Percentiles rank a stretch among this genome's conserved stretches.
Conservation (phyloP, 306 rosid genomes). For the Lotus japonicus region DNA sequence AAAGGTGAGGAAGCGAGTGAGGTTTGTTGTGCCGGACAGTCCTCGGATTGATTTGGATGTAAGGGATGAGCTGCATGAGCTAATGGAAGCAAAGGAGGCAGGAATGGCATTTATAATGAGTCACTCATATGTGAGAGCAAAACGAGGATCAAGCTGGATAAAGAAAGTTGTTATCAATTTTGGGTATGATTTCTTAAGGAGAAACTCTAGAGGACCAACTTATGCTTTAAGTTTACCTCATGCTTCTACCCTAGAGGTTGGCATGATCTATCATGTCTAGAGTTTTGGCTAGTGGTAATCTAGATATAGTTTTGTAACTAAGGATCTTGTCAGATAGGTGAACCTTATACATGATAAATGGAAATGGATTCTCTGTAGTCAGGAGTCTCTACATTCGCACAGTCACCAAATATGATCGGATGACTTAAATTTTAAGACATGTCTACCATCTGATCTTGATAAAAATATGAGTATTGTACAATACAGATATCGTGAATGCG, state of each 20-base stretch:
- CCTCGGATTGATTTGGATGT: constrained; percentile 56
- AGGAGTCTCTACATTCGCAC: too few species aligned
- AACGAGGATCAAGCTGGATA: constrained; percentile 83
- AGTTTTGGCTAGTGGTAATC: constrained; percentile 18
- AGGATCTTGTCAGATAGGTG: constrained; percentile 14
- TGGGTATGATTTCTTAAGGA: constrained; percentile 86
- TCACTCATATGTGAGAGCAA: constrained; percentile 86
- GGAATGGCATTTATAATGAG: constrained; percentile 96
- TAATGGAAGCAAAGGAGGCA: constrained; percentile 94
- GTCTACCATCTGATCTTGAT: too few species aligned
- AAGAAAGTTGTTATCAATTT: constrained; percentile 70
- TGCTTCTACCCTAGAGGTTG: constrained; percentile 94
- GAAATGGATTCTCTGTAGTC: too few species aligned
- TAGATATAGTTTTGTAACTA: constrained; percentile 35
- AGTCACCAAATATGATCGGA: too few species aligned
- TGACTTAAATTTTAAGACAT: too few species aligned
- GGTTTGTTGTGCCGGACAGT: constrained; percentile 69
- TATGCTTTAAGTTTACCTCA: constrained; percentile 83
- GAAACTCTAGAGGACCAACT: constrained; percentile 86
- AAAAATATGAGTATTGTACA: too few species aligned
- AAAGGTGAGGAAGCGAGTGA: constrained; percentile 59
- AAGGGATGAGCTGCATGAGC: constrained; percentile 64
- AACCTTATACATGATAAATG: constrained; percentile 40
- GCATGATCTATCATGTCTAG: constrained; percentile 80
- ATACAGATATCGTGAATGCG: too few species aligned